Percentiles rank a stretch among this genome's conserved stretches.
These are phyloP conservation scores for Jamesozyma piceae DNA, from an alignment of 805 yeast species.

Conservation along the genomic window DNA sequence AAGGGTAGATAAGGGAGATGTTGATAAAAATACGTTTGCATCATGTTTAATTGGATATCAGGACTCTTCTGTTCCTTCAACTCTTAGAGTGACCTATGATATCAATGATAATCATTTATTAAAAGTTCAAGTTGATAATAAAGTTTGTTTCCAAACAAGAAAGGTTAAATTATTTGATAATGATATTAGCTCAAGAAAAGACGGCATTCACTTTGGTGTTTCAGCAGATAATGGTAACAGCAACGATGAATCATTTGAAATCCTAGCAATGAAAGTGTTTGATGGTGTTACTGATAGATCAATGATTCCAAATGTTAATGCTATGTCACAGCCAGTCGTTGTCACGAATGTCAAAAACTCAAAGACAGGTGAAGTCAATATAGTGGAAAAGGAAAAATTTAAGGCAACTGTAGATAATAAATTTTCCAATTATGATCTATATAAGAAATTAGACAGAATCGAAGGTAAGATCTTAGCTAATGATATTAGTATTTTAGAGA, in stretches of 20 bases:
- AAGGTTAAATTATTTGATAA: constrained; percentile 33
- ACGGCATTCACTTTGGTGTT: constrained; percentile 41
- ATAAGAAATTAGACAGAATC: constrained; percentile 25
- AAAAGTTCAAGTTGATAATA: constrained; percentile 65
- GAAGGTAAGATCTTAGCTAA: constrained; percentile 31
- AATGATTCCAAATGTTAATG: constrained; percentile 44
- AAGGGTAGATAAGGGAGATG: constrained; percentile 13
- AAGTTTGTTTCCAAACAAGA: constrained; percentile 58
- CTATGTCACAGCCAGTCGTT: constrained; percentile 38
- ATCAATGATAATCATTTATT: constrained; percentile 34
- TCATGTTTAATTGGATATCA: constrained; percentile 52
- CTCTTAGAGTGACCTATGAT: constrained; percentile 56
- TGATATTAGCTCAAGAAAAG: constrained; percentile 1
- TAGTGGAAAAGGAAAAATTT: constrained; percentile 20
- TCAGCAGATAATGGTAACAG: constrained; percentile 39
- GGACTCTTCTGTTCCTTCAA: constrained; percentile 61
- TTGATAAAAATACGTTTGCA: constrained; percentile 37
- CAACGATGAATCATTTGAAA: constrained; percentile 51
- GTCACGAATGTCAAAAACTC: constrained; percentile 33
- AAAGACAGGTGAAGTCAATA: constrained; percentile 27
- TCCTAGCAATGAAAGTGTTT: constrained; percentile 49
- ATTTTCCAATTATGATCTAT: constrained; percentile 20
- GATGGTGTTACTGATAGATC: constrained; percentile 45
- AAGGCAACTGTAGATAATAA: constrained; percentile 14
- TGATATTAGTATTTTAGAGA: constrained; percentile 23